Percentiles rank a stretch among this genome's conserved stretches.
These are phyloP conservation scores for Pythium biforme DNA, from an alignment of 352 stramenopile genomes.

Conservation along the genomic window DNA sequence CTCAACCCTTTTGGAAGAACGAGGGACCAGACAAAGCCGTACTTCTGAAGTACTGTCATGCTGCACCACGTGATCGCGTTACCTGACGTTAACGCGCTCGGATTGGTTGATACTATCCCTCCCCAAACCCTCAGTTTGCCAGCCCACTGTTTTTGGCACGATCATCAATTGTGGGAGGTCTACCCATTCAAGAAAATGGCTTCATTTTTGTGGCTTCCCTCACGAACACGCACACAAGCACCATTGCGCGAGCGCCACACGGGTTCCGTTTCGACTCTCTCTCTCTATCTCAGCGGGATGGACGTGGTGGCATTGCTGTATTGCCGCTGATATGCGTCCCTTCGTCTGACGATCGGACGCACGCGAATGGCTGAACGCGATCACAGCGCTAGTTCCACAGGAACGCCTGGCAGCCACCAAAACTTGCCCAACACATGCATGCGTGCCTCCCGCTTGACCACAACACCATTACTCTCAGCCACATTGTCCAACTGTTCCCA, in stretches of 20 bases:
- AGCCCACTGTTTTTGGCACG: background rate
- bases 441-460: background rate
- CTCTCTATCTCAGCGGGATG: background rate
- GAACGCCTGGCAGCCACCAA: background rate
- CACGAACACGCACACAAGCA: background rate
- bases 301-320: background rate
- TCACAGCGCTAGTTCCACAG: background rate
- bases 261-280: background rate
- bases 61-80: constrained; percentile 16
- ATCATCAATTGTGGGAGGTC: constrained; percentile 2
- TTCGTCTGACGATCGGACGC: background rate
- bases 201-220: background rate
- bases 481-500: background rate
- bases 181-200: background rate
- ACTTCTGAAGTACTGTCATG: constrained; percentile 8
- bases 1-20: background rate
- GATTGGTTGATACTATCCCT: constrained; percentile 10
- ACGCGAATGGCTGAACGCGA: background rate
- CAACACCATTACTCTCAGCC: background rate
- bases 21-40: constrained; percentile 2
- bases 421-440: too few relatives aligned
- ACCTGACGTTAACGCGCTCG: background rate
- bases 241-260: background rate
- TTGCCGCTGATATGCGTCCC: background rate
- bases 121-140: background rate